Percentiles rank a stretch among this genome's conserved stretches.
phyloP scores from a whole-genome alignment of 163 green algal species.

The Volvox carteri region DNA sequence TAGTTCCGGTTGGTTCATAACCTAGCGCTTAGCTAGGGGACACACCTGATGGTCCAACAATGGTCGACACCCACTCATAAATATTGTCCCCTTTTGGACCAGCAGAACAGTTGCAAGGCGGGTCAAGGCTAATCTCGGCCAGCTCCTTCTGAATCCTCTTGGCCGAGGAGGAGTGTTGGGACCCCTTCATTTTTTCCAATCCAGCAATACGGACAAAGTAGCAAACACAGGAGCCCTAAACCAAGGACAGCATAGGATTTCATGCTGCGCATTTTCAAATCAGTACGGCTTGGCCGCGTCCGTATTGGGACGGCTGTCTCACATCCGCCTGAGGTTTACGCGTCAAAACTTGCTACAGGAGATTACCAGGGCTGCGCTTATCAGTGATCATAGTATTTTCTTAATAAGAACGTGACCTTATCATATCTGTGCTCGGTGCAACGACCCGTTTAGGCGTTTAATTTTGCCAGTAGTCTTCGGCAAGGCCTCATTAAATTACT shows the following conservation, averaged over 20 bases:
- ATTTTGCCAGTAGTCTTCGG: background rate
- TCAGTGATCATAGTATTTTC: background rate
- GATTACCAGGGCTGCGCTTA: background rate
- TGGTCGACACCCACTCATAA: conserved; percentile 97
- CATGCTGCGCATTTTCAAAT: too few species aligned
- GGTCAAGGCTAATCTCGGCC: conserved; percentile 95
- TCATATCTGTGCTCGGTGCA: too few species aligned
- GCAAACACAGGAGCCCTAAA: too few species aligned
- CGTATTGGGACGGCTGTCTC: too few species aligned
- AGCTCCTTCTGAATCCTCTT: conserved; percentile 99
- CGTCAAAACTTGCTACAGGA: background rate
- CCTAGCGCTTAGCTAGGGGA: background rate
- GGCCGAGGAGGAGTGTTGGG: conserved; percentile 67
- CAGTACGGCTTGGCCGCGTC: too few species aligned
- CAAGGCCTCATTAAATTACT: too few species aligned
- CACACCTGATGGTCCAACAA: conserved; percentile 90
- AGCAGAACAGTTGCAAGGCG: conserved; percentile 93
- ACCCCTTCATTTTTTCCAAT: conserved; percentile 70
- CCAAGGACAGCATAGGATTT: too few species aligned
- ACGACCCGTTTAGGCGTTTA: background rate
- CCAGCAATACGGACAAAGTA: too few species aligned
- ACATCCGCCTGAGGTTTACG: too few species aligned
- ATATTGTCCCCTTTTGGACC: conserved; percentile 98
- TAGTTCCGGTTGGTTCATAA: background rate
- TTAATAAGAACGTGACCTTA: background rate